Conservation (phyloP, 371 early-diverging fungal species). For the Mycotypha africana region DNA sequence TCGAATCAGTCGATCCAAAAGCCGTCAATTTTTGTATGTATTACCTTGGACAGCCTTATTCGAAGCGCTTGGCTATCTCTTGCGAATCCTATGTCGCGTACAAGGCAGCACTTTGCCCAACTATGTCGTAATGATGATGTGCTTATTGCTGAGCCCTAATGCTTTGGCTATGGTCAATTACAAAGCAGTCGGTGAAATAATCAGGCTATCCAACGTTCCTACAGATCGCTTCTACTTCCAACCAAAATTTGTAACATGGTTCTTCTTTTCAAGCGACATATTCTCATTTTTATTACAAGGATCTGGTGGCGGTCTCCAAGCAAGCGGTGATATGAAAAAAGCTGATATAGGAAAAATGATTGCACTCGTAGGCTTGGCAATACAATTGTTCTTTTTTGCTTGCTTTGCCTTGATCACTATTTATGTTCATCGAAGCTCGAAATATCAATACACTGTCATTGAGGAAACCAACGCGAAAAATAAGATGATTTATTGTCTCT, state of each 20-base stretch:
- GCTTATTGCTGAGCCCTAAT: conserved; percentile 31
- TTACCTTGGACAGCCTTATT: conserved; percentile 24
- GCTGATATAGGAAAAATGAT: conserved; percentile 3
- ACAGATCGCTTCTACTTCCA: conserved; percentile 14
- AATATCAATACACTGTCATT: conserved; percentile 2
- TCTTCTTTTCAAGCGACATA: conserved; percentile 33
- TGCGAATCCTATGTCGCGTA: conserved; percentile 17
- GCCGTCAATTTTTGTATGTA: conserved; percentile 18
- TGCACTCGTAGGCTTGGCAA: conserved; percentile 5
- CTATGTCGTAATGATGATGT: conserved; percentile 23
- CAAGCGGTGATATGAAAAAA: not conserved
- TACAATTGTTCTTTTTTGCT: conserved; percentile 13
- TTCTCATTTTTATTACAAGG: conserved; percentile 13
- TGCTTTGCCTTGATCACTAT: conserved; percentile 8
- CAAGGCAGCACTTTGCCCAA: conserved; percentile 18
- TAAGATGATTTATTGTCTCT: conserved; percentile 2
- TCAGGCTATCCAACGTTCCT: conserved; percentile 10
- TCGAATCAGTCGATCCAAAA: conserved; percentile 4
- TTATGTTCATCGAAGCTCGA: conserved; percentile 8
- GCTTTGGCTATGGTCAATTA: conserved; percentile 37
- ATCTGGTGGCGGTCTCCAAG: conserved; percentile 12
- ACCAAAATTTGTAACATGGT: conserved; percentile 36
- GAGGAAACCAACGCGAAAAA: conserved; percentile 2
- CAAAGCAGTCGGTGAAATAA: conserved; percentile 28
- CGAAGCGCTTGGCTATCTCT: conserved; percentile 26